These are phyloP conservation scores for Cornus suecica DNA, from an alignment of 148 eudicot genomes.

Conservation along the genomic window DNA sequence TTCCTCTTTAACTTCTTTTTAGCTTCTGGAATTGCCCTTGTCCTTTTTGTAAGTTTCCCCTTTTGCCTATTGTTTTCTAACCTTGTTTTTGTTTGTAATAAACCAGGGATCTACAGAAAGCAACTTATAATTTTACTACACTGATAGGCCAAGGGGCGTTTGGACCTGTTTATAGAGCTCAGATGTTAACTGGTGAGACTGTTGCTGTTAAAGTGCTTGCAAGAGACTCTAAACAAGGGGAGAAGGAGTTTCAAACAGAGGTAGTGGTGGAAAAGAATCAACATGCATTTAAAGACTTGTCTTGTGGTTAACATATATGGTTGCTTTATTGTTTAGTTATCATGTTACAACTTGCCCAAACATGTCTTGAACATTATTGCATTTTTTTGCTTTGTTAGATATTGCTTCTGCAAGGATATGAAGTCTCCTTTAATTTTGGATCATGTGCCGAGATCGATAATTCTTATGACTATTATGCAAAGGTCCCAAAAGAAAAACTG, in stretches of 20 bases:
- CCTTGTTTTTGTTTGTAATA: conserved; percentile 4
- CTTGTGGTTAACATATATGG: not conserved
- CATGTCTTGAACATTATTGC: too few species aligned
- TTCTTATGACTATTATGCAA: too few species aligned
- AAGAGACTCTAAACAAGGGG: conserved; percentile 91
- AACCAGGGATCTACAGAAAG: conserved; percentile 87
- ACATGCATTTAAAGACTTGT: not conserved
- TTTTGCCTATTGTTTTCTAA: conserved; percentile 3
- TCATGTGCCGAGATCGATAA: too few species aligned
- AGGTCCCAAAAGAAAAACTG: too few species aligned
- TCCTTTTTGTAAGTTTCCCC: not conserved
- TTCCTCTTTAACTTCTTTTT: not conserved
- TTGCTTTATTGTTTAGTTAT: not conserved
- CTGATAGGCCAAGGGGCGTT: conserved; percentile 90
- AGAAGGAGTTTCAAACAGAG: conserved; percentile 89
- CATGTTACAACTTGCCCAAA: too few species aligned
- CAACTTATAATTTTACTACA: conserved; percentile 86
- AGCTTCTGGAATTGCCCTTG: not conserved
- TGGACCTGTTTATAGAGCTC: conserved; percentile 95
- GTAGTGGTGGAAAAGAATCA: conserved; percentile 33
- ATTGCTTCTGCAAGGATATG: too few species aligned
- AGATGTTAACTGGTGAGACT: conserved; percentile 80
- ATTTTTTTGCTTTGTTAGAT: too few species aligned
- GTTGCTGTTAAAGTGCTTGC: conserved; percentile 97
- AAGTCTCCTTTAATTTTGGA: too few species aligned